Percentiles rank a stretch among this genome's conserved stretches.
phyloP scores from a whole-genome alignment of 2,329 filamentous ascomycete genomes.

The Microdochium bolleyi region DNA sequence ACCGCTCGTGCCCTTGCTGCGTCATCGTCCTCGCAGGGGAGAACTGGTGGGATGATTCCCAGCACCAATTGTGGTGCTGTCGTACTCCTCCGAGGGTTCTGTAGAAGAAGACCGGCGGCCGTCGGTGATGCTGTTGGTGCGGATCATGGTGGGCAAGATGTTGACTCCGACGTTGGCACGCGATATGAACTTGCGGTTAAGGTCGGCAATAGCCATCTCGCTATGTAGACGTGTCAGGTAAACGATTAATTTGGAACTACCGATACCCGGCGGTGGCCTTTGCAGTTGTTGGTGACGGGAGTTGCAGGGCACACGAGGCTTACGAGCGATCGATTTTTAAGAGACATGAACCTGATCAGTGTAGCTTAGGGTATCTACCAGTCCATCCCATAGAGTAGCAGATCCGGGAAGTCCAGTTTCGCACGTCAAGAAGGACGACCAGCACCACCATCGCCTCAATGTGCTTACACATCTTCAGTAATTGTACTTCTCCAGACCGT shows the following conservation, averaged over 20 bases:
- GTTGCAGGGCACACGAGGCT: neutral
- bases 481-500: conserved; percentile 41
- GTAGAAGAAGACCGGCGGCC: no score
- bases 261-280: neutral
- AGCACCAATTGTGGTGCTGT: no score
- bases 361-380: conserved; percentile 9
- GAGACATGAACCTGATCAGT: conserved; percentile 11
- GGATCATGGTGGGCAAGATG: neutral
- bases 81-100: no score
- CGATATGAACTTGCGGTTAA: conserved; percentile 4
- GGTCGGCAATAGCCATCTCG: conserved; percentile 11
- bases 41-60: no score
- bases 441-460: conserved; percentile 40
- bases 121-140: neutral
- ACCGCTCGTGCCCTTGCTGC: no score
- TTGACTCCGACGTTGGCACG: neutral
- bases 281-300: neutral
- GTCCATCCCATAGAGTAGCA: conserved; percentile 1
- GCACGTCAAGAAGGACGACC: conserved; percentile 40
- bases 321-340: conserved; percentile 2
- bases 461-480: conserved; percentile 38
- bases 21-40: no score
- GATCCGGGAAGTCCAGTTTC: conserved; percentile 3
- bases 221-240: conserved; percentile 13
- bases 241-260: conserved; percentile 9